Percentiles rank a stretch among this genome's conserved stretches.
These are phyloP conservation scores for Wickerhamomyces mucosus DNA, from an alignment of 805 yeast genomes.

Conservation along the genomic window DNA sequence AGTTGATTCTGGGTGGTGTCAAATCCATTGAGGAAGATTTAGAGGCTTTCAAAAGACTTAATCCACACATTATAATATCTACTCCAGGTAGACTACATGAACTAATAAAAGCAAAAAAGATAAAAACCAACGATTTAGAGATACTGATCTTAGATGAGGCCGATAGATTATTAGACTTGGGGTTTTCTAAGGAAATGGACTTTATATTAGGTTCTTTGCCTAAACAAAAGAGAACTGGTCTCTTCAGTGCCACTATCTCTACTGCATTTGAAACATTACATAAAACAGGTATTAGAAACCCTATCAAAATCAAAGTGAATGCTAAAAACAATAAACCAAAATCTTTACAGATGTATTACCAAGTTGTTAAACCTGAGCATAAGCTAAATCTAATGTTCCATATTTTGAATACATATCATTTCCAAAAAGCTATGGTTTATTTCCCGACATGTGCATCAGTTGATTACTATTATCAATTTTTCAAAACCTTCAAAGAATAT, in stretches of 20 bases:
- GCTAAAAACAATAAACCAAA: constrained; percentile 48
- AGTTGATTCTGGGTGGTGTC: constrained; percentile 56
- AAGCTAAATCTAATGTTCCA: constrained; percentile 55
- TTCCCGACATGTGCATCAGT: constrained; percentile 88
- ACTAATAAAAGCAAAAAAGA: constrained; percentile 42
- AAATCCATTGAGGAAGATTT: constrained; percentile 64
- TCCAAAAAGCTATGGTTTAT: constrained; percentile 79
- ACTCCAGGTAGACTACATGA: constrained; percentile 89
- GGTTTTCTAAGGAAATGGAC: constrained; percentile 62
- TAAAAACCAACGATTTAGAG: constrained; percentile 57
- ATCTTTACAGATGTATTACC: constrained; percentile 52
- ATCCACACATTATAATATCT: constrained; percentile 75
- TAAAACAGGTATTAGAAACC: constrained; percentile 87
- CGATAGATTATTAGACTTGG: constrained; percentile 73
- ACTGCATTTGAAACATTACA: constrained; percentile 74
- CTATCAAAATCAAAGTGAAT: constrained; percentile 77
- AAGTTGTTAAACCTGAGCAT: constrained; percentile 44
- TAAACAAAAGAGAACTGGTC: constrained; percentile 85
- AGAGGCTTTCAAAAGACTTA: constrained; percentile 37
- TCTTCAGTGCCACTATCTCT: constrained; percentile 88
- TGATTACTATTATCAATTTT: constrained; percentile 57
- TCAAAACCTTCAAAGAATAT: constrained; percentile 29
- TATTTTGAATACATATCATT: constrained; percentile 43
- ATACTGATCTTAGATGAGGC: constrained; percentile 86
- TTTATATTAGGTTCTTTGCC: constrained; percentile 65